Conservation (phyloP, 163 green algal species). For the Volvox carteri region DNA sequence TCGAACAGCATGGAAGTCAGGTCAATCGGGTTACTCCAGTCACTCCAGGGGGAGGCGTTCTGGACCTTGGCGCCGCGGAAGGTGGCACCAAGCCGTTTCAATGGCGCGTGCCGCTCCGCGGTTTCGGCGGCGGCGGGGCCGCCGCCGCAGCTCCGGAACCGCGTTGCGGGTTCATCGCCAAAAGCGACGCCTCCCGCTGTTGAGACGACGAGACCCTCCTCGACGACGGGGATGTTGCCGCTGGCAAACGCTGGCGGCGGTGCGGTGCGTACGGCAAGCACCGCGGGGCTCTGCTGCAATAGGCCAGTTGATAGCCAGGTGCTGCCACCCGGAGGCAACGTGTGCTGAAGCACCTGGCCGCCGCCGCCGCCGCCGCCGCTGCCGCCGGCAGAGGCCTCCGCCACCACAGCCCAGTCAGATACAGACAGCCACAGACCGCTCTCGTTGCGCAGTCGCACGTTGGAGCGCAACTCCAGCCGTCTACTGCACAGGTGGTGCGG, state of each 20-base stretch:
- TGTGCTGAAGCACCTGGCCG: not conserved
- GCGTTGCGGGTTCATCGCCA: not conserved
- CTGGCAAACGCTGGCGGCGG: not conserved
- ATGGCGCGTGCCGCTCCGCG: not conserved
- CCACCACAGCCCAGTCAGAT: not conserved
- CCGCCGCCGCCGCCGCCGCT: not conserved
- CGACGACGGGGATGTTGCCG: not conserved
- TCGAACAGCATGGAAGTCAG: constrained; percentile 54
- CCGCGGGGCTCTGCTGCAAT: constrained; percentile 10
- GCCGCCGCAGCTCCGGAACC: constrained; percentile 7
- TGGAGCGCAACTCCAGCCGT: constrained; percentile 54
- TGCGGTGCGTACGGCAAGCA: constrained; percentile 51
- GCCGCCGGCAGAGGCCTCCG: not conserved
- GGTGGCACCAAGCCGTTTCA: not conserved
- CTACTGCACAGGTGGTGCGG: constrained; percentile 58
- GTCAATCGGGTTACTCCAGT: constrained; percentile 59
- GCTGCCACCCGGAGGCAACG: constrained; percentile 37
- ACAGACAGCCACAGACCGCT: constrained; percentile 56
- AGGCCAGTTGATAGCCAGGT: constrained; percentile 51
- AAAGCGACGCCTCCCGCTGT: not conserved
- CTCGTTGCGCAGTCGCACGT: constrained; percentile 58
- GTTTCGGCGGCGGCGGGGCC: not conserved
- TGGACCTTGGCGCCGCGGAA: not conserved
- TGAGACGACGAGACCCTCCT: not conserved
- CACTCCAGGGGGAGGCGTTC: not conserved